Evolutionary conservation across 768 basidiomycete species (phyloP).

Genomic region (Strobilomyces echinocephalus): DNA sequence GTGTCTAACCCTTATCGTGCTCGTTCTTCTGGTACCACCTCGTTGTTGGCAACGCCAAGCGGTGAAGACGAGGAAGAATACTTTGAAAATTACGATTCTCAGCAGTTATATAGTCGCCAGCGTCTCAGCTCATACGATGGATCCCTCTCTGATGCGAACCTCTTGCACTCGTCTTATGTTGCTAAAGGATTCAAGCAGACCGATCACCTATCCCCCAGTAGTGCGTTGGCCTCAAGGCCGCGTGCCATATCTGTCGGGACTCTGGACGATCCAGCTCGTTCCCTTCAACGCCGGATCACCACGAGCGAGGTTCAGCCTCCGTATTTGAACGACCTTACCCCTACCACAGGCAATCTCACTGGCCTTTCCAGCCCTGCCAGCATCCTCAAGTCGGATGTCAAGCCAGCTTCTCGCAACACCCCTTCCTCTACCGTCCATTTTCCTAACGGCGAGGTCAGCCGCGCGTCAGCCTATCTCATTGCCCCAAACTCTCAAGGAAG

Average conservation of each 20-base stretch:
- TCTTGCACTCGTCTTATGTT: constrained; percentile 56
- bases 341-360: constrained; percentile 29
- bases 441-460: constrained; percentile 56
- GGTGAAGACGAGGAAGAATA: constrained; percentile 73
- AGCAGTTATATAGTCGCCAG: constrained; percentile 44
- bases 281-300: constrained; percentile 60
- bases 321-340: constrained; percentile 54
- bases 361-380: constrained; percentile 30
- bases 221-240: constrained; percentile 48
- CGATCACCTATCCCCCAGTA: constrained; percentile 57
- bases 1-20: constrained; percentile 89
- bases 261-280: constrained; percentile 73
- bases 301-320: constrained; percentile 51
- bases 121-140: constrained; percentile 61
- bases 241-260: constrained; percentile 87
- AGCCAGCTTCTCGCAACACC: constrained; percentile 43
- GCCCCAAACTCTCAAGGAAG: constrained; percentile 67
- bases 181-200: constrained; percentile 68
- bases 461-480: constrained; percentile 62
- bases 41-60: constrained; percentile 57
- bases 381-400: constrained; percentile 58
- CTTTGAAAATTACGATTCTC: constrained; percentile 54
- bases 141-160: constrained; percentile 45
- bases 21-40: constrained; percentile 53
- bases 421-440: constrained; percentile 59